Conservation (phyloP, 2,329 filamentous ascomycete genomes). For the Aspergillus ochraceoroseus region DNA sequence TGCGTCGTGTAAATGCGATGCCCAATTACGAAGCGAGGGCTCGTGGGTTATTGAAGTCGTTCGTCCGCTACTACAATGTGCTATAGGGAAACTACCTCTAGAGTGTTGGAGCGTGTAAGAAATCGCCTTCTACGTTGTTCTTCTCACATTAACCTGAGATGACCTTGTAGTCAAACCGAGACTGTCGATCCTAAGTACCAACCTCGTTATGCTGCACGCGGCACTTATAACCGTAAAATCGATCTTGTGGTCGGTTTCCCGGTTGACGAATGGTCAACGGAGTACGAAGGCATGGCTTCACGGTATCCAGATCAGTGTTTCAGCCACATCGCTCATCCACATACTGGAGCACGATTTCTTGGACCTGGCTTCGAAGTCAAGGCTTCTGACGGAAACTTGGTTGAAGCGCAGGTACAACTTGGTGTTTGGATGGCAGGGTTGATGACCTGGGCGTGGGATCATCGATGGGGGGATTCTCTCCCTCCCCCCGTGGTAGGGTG, state of each 20-base stretch:
- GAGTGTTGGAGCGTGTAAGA: constrained; percentile 14
- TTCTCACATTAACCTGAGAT: neutral
- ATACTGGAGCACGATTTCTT: constrained; percentile 9
- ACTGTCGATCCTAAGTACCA: constrained; percentile 3
- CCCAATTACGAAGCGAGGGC: constrained; percentile 6
- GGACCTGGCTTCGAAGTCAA: constrained; percentile 9
- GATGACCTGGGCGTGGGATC: constrained; percentile 4
- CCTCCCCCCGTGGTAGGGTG: constrained; percentile 11
- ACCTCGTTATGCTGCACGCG: constrained; percentile 4
- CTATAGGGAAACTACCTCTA: constrained; percentile 5
- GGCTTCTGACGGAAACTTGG: constrained; percentile 3
- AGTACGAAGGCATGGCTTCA: constrained; percentile 1
- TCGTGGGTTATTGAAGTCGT: constrained; percentile 12
- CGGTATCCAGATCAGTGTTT: neutral
- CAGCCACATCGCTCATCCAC: constrained; percentile 8
- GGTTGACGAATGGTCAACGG: neutral
- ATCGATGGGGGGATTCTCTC: neutral
- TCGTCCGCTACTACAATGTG: constrained; percentile 3
- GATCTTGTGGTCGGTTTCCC: constrained; percentile 9
- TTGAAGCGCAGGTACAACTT: constrained; percentile 9
- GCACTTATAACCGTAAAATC: constrained; percentile 2
- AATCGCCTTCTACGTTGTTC: neutral
- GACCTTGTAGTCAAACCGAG: constrained; percentile 8
- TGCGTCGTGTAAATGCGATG: constrained; percentile 1
- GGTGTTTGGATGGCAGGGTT: constrained; percentile 11